phyloP scores from a whole-genome alignment of 768 basidiomycete genomes.

The Termitomyces sp. region DNA sequence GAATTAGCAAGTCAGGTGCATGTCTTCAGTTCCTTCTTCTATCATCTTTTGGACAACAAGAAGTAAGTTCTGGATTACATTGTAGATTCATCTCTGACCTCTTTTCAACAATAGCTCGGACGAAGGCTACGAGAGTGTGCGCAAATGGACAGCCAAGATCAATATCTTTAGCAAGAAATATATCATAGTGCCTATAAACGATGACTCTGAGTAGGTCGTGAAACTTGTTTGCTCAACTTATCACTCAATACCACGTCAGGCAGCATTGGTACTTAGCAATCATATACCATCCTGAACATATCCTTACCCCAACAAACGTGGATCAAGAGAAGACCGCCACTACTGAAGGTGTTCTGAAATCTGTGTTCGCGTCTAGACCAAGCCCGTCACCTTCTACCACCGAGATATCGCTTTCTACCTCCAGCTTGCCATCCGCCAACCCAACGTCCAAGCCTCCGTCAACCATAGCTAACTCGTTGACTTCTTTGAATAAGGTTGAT shows the following conservation, averaged over 20 bases:
- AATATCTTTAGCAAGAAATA: slow-evolving; percentile 90
- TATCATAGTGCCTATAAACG: slow-evolving; percentile 94
- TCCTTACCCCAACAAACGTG: slow-evolving; percentile 26
- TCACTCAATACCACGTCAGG: slow-evolving; percentile 34
- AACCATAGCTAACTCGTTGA: neutral
- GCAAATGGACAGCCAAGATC: slow-evolving; percentile 91
- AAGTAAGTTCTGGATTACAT: slow-evolving; percentile 34
- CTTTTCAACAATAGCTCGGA: slow-evolving; percentile 35
- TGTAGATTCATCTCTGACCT: slow-evolving; percentile 3
- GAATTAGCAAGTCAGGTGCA: slow-evolving; percentile 72
- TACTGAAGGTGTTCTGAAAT: neutral
- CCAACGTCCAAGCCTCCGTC: neutral
- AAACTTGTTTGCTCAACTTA: neutral
- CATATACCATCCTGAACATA: slow-evolving; percentile 77
- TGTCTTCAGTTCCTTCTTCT: slow-evolving; percentile 97
- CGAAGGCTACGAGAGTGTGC: slow-evolving; percentile 79
- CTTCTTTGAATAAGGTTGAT: neutral
- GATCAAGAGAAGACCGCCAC: slow-evolving; percentile 3
- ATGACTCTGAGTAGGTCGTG: slow-evolving; percentile 57
- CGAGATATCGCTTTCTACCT: neutral
- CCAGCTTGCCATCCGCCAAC: neutral
- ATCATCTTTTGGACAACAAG: slow-evolving; percentile 84
- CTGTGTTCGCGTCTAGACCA: neutral
- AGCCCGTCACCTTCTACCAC: neutral
- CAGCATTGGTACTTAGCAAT: slow-evolving; percentile 97